Base-by-base conservation (phyloP, 164 flowering plant genomes). In the Macadamia tetraphylla region DNA sequence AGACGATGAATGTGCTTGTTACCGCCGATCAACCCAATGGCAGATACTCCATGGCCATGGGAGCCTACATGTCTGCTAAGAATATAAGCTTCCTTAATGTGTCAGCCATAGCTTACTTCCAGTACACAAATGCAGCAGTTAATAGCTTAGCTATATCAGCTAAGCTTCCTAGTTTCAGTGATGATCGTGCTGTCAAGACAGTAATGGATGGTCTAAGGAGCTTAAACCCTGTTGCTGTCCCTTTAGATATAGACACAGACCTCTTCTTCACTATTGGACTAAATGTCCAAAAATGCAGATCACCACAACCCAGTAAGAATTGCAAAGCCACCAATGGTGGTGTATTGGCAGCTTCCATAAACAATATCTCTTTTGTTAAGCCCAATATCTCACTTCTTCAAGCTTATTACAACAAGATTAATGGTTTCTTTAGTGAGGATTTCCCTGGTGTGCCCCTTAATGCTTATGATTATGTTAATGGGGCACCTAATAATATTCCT, bases 11-110 rank as follows among this genome's bases (percentile, higher is more conserved):
- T 18, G 85, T 86, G 14, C 84, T 86, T 0, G 79, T 89, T 40
- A 82, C 77, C 0, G 83, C 92, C 10, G 80, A 87, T 79, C 85
- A 87, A 67, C 76, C 78, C 3, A 73, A 76, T 3, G 83, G 75
- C 52, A 77, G 61, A 72, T 85, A 84, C 73, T 82, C 90, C 64
- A 89, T 89, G 83, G 88, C 89, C 53, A 75, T 81, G 85, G 83
- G 86, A 3, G 79, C 87, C 42, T 85, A 83, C 83, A 68, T 71
- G 77, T 80, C 85, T 1, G 89, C 83, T 10, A 60, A 51, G 55
- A 69, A 63, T 61, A 74, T 81, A 31, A 8, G 73, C 1, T 83
- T 83, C 70, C 87, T 82, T 65, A 81, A 75, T 46, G 75, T 70
- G 18, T 60, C 87, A 2, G 69, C 88, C 6, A 67, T 81, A 15